Conservation (phyloP, 768 basidiomycete species). For the Crepidotus variabilis region DNA sequence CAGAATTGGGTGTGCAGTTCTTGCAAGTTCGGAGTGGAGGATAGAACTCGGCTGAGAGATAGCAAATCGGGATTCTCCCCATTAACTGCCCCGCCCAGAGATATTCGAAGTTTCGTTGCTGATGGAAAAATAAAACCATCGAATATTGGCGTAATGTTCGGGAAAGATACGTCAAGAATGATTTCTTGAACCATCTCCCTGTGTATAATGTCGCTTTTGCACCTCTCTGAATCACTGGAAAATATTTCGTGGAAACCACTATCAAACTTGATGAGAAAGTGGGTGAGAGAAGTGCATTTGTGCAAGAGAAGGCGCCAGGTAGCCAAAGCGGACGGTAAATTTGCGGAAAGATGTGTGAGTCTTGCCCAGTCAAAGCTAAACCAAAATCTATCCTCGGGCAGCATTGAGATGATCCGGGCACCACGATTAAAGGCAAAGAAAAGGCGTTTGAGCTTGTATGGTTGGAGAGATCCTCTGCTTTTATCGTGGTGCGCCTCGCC, state of each 20-base stretch:
- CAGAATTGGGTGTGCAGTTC: not conserved
- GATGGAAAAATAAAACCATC: not conserved
- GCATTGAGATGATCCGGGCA: not conserved
- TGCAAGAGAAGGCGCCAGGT: not conserved
- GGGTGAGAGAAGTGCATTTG: not conserved
- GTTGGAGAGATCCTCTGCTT: too few species aligned
- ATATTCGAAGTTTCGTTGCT: not conserved
- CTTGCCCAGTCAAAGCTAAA: not conserved
- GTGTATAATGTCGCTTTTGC: not conserved
- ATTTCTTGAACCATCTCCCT: not conserved
- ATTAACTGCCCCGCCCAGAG: not conserved
- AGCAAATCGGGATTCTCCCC: not conserved
- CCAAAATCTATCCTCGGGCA: not conserved
- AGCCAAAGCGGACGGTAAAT: not conserved
- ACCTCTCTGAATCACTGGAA: not conserved
- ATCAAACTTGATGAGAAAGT: not conserved
- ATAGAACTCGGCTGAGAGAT: not conserved
- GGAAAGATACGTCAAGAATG: not conserved
- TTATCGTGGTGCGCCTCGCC: too few species aligned
- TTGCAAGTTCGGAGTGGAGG: not conserved
- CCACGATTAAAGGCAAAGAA: not conserved
- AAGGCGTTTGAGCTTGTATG: not conserved
- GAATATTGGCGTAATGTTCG: not conserved
- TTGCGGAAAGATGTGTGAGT: not conserved
- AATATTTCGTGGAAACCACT: not conserved